A percentile compares a stretch with the other conserved stretches of the same genome.
Conservation (phyloP, 2,329 filamentous ascomycete genomes). For the Rachicladosporium sp. region DNA sequence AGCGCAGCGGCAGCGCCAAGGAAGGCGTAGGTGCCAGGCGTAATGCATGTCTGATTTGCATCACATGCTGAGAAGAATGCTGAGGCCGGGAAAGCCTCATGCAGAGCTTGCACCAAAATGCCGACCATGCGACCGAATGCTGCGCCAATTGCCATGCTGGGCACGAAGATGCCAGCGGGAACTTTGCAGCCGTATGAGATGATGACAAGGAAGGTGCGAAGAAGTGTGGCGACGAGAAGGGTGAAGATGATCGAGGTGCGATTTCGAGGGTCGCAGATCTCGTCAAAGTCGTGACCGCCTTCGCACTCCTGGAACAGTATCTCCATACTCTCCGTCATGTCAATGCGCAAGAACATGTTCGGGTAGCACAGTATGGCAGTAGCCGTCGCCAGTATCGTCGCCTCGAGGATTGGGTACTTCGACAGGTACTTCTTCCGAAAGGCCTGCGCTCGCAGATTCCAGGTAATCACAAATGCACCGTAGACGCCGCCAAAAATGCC, state of each 20-base stretch:
- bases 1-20: conserved; percentile 83
- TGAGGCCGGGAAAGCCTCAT: conserved; percentile 71
- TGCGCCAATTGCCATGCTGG: conserved; percentile 93
- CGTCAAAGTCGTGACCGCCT: conserved; percentile 74
- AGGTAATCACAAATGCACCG: conserved; percentile 93
- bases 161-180: conserved; percentile 93
- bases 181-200: conserved; percentile 98
- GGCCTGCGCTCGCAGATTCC: conserved; percentile 81
- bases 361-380: conserved; percentile 94
- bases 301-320: conserved; percentile 92
- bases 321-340: conserved; percentile 99
- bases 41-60: conserved; percentile 90
- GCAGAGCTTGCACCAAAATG: conserved; percentile 79
- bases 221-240: conserved; percentile 62
- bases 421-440: conserved; percentile 89
- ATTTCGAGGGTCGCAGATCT: conserved; percentile 57
- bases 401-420: conserved; percentile 74
- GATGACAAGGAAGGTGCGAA: conserved; percentile 77
- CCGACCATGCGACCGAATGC: conserved; percentile 90
- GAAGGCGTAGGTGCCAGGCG: conserved; percentile 92
- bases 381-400: conserved; percentile 65
- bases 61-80: conserved; percentile 80
- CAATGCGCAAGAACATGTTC: conserved; percentile 86
- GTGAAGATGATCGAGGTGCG: conserved; percentile 69
- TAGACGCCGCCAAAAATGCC: conserved; percentile 91